Conservation (phyloP, 768 basidiomycete genomes). For the Arthromyces matolae region DNA sequence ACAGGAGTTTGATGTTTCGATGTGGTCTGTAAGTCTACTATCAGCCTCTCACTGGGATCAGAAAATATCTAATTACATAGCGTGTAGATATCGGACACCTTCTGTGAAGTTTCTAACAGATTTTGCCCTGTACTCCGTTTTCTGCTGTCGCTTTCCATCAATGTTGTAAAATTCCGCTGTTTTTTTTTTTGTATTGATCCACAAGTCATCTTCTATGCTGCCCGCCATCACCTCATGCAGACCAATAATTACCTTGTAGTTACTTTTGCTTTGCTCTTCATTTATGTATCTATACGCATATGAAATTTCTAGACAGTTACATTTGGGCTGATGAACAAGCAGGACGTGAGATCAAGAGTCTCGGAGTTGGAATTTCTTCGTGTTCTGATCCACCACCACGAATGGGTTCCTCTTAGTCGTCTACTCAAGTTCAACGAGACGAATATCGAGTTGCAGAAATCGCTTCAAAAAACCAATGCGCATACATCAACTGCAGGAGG, state of each 20-base stretch:
- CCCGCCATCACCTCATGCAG: not conserved
- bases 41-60: not conserved
- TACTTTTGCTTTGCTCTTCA: constrained; percentile 1
- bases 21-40: not conserved
- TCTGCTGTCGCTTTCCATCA: constrained; percentile 6
- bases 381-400: constrained; percentile 24
- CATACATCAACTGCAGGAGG: constrained; percentile 18
- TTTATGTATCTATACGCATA: constrained; percentile 8
- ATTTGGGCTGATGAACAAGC: not conserved
- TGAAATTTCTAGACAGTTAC: not conserved
- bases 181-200: not conserved
- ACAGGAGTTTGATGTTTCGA: not conserved
- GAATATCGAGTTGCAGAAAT: constrained; percentile 76
- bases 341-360: constrained; percentile 1
- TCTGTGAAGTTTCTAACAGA: not conserved
- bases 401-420: constrained; percentile 85
- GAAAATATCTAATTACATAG: not conserved
- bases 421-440: constrained; percentile 82
- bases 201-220: too few relatives aligned
- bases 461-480: constrained; percentile 40
- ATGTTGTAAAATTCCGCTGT: constrained; percentile 1
- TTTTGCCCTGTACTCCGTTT: constrained; percentile 5
- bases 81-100: too few relatives aligned
- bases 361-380: constrained; percentile 13
- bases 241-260: constrained; percentile 11